Evolutionary conservation across 495 filamentous ascomycete species (phyloP), one percentile per base, ranked within the genome.

Genomic region (Talaromyces stipitatus): DNA sequence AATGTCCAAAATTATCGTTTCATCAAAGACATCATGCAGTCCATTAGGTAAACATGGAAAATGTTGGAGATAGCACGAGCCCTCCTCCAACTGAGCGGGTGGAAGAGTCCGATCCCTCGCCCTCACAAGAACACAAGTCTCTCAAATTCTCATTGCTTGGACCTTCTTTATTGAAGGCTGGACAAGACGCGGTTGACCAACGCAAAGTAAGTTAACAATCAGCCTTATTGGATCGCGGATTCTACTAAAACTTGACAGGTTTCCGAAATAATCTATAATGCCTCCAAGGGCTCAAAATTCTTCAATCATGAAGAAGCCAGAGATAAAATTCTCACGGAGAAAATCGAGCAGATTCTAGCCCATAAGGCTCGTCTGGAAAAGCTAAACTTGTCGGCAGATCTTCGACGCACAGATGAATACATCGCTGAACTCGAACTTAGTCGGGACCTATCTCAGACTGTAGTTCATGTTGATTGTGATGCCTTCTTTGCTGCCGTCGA

Each of bases 401-500:
- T 85, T 27, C 84, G 88, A 26, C 80, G 80, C 33, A 91, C 90
- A 11, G 91, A 97, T 67, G 89, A 89, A 54, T 85, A 88, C 62
- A 83, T 97, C 55, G 80, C 83, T 1, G 82, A 92, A 60, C 77
- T 97, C 10, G 94, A 97, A 61, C 61, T 79, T 1, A 78, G 79
- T 14, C 82, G 94, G 7, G 92, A 97, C 64, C 74, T 97, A n/a
- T 79, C 81, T 11, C 94, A 97, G 66, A 73, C 81, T 48, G 81
- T 97, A 24, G 85, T 97, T 0, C 94, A 99, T 67, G 78, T 99
- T 28, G 94, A 99, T 70, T 99, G 94, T 69, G 94, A 99, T 73
- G 94, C 95, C 18, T 99, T 99, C 73, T 99, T 92, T 64, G 94
- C 94, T 0, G 89, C 92, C 1, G 95, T 97, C 7, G 94, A 97